Evolutionary conservation across 441 rosid species (phyloP).

Genomic region (Eruca vesicaria): DNA sequence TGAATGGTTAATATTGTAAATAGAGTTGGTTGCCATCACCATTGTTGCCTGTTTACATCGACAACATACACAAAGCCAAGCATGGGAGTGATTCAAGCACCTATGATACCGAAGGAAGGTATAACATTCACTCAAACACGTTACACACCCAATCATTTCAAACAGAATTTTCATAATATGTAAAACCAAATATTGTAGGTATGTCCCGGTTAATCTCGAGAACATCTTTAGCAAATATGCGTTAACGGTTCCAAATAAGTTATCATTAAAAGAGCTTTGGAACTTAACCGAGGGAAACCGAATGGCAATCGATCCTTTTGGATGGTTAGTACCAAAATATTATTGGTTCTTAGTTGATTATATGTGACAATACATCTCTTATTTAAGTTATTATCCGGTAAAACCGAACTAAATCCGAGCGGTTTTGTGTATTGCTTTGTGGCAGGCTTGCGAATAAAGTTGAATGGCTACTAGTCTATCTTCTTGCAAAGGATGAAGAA

Average conservation of each 20-base stretch:
- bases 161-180: not conserved
- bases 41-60: slow-evolving; percentile 65
- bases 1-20: slow-evolving; percentile 2
- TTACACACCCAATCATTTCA: not conserved
- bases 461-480: slow-evolving; percentile 61
- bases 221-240: slow-evolving; percentile 46
- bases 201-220: slow-evolving; percentile 35
- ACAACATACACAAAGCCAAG: slow-evolving; percentile 77
- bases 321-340: slow-evolving; percentile 34
- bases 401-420: not conserved
- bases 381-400: not conserved
- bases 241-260: slow-evolving; percentile 17
- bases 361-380: not conserved
- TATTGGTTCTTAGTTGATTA: not conserved
- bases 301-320: slow-evolving; percentile 38
- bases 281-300: slow-evolving; percentile 41
- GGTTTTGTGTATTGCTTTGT: not conserved
- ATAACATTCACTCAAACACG: not conserved
- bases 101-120: slow-evolving; percentile 90
- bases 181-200: slow-evolving; percentile 38
- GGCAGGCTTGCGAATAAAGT: slow-evolving; percentile 51
- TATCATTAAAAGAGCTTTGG: slow-evolving; percentile 36
- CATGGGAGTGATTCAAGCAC: slow-evolving; percentile 78
- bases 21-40: slow-evolving; percentile 86
- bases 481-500: slow-evolving; percentile 66